Evolutionary conservation across 768 basidiomycete species (phyloP).

Genomic region (Strobilomyces echinocephalus): DNA sequence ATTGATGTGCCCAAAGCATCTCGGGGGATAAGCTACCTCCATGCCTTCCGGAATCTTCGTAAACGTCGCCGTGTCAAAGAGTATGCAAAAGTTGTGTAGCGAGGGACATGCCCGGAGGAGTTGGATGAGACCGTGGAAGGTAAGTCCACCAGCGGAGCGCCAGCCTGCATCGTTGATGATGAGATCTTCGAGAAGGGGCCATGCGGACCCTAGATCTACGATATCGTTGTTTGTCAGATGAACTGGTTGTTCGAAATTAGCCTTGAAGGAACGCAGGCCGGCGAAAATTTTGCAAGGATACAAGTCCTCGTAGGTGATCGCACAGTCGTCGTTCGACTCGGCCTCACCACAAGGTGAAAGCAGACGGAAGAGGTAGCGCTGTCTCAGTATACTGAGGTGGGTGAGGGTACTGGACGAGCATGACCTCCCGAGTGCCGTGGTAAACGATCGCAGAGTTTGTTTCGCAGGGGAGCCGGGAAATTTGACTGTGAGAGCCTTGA

Average conservation of each 20-base stretch:
- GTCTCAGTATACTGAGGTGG: constrained; percentile 1
- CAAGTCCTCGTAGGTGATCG: background rate
- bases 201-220: background rate
- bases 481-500: background rate
- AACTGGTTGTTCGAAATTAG: background rate
- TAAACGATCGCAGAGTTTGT: background rate
- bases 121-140: background rate
- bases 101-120: background rate
- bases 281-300: background rate
- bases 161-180: background rate
- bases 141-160: background rate
- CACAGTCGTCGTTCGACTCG: too few relatives aligned
- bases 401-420: background rate
- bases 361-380: background rate
- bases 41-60: background rate
- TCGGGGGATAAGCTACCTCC: background rate
- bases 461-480: background rate
- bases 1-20: background rate
- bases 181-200: constrained; percentile 1
- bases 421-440: background rate
- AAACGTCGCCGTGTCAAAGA: constrained; percentile 1
- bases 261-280: background rate
- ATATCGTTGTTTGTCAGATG: constrained; percentile 1
- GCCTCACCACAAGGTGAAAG: background rate
- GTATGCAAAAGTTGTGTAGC: background rate